Base-by-base conservation (phyloP, 2,329 filamentous ascomycete species). In the Epichloe bromicola region DNA sequence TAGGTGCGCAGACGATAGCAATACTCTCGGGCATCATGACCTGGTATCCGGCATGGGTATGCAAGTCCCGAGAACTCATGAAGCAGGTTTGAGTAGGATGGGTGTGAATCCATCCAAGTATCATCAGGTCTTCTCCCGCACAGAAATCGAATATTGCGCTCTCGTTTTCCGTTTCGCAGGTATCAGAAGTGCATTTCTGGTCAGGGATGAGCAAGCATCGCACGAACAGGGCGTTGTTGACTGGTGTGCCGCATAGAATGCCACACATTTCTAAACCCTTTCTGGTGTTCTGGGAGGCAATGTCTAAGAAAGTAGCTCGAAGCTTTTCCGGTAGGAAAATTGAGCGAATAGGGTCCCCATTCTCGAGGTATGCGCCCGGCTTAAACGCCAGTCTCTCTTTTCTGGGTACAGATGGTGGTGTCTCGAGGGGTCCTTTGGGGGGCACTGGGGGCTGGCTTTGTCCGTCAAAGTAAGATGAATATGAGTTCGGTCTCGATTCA, bases 1-100 rank as follows among this genome's bases (percentile, higher is more conserved):
- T 85, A 0, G 93, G 93, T 5, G 93, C 88, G 69, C 93, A 98
- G 39, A 98, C 93, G 60, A 98, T 95, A 4, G 93, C 93, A 55
- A 98, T 89, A 60, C 88, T 94, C 72, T 98, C 93, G 1, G 89
- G 85, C 69, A 97, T 79, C 88, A 96, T 96, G 53, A 93, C 83
- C 67, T 98, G 93, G 65, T 96, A 97, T 11, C 89, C 89, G 3
- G 84, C 83, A 63, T 95, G 91, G 0, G 94, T 98, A 63, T 98
- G 93, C 57, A 97, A 65, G 63, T 98, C 93, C 47, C 91, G 76
- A 46, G 86, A 93, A 64, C 88, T 95, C 87, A 98, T 94, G 65
- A 98, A 98, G 67, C 93, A 98, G 0, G 88, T 94, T 69, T 98
- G 93, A 0, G 85, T 88, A 0, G 93, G 93, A 65, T 98, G 93